These are phyloP conservation scores for Hymenoscyphus infarciens DNA, from an alignment of 2,329 filamentous ascomycete species.

Conservation along the genomic window DNA sequence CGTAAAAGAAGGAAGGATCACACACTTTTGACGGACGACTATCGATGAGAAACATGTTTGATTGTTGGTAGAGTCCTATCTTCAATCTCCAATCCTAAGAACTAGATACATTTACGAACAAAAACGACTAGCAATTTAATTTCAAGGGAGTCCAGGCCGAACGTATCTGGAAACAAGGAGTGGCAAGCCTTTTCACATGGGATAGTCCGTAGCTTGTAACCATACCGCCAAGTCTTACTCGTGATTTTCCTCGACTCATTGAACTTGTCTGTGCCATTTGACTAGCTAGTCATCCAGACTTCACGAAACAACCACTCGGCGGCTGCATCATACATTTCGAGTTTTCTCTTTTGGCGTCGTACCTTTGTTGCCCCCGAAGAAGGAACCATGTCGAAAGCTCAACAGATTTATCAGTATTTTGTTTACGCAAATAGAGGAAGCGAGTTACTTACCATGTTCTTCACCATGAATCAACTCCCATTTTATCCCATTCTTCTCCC, in stretches of 20 bases:
- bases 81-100: too few relatives aligned
- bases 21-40: too few relatives aligned
- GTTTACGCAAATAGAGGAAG: neutral
- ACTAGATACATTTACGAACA: too few relatives aligned
- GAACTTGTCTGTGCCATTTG: slow-evolving; percentile 1
- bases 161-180: too few relatives aligned
- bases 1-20: too few relatives aligned
- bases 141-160: too few relatives aligned
- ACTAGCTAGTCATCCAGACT: slow-evolving; percentile 20
- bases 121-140: too few relatives aligned
- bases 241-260: neutral
- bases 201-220: neutral
- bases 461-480: slow-evolving; percentile 27
- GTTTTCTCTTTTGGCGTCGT: slow-evolving; percentile 13
- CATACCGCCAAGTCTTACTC: neutral
- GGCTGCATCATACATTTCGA: slow-evolving; percentile 22
- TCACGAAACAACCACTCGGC: slow-evolving; percentile 25
- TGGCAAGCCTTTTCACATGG: too few relatives aligned
- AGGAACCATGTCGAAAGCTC: slow-evolving; percentile 22
- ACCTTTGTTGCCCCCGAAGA: slow-evolving; percentile 15
- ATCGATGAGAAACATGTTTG: too few relatives aligned
- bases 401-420: slow-evolving; percentile 10
- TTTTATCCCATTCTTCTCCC: slow-evolving; percentile 27
- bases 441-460: slow-evolving; percentile 21
- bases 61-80: too few relatives aligned